Percentiles rank a stretch among this genome's conserved stretches.
These are phyloP conservation scores for Forsythia suspensa DNA, from an alignment of 257 asterid species.

Conservation along the genomic window DNA sequence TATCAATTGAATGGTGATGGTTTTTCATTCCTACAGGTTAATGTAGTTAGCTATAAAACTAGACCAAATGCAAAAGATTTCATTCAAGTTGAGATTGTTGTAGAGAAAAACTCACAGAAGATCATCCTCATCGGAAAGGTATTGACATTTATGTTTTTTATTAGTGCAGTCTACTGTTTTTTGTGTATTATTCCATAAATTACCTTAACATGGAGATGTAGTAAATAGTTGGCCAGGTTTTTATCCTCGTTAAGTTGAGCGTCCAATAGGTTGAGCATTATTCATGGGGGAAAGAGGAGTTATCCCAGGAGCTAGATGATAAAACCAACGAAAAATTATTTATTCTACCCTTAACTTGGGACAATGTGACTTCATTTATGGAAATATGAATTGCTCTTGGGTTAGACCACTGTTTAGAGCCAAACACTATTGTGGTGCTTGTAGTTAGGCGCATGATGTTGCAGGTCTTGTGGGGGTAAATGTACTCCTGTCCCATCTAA, in stretches of 20 bases:
- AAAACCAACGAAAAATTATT: too few relatives aligned
- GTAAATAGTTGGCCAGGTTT: background rate
- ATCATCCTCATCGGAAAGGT: slow-evolving; percentile 95
- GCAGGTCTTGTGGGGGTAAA: too few relatives aligned
- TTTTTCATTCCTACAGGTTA: slow-evolving; percentile 53
- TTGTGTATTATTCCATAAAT: background rate
- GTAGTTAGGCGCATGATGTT: too few relatives aligned
- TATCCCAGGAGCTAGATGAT: background rate
- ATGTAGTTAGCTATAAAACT: slow-evolving; percentile 72
- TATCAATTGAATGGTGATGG: background rate
- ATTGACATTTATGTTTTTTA: slow-evolving; percentile 11
- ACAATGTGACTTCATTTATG: too few relatives aligned
- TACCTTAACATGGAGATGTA: slow-evolving; percentile 14
- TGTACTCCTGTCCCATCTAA: too few relatives aligned
- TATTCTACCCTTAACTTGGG: too few relatives aligned
- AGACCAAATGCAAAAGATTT: slow-evolving; percentile 93
- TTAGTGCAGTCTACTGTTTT: background rate
- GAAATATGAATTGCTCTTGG: too few relatives aligned
- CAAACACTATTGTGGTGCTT: too few relatives aligned
- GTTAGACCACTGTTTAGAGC: too few relatives aligned
- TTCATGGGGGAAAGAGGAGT: too few relatives aligned
- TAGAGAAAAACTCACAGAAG: slow-evolving; percentile 90
- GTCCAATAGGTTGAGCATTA: slow-evolving; percentile 5
- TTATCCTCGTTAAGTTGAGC: background rate
- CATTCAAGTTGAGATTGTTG: slow-evolving; percentile 91